Percentiles rank a stretch among this genome's conserved stretches.
Conservation (phyloP, 1,139 yeast species). For the Lodderomyces metapsilosis region DNA sequence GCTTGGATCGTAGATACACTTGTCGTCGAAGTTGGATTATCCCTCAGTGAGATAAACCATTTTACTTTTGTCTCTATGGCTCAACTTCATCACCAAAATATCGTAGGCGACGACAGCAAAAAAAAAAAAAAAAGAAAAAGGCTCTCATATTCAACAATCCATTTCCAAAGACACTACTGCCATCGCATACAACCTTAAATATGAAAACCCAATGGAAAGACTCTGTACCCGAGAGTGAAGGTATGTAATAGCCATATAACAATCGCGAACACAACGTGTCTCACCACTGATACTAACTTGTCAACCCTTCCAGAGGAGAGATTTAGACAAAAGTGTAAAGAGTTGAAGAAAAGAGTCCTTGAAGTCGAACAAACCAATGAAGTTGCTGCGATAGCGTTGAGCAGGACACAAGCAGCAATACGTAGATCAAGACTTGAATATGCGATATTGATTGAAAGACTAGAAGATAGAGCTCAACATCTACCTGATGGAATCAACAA, state of each 20-base stretch:
- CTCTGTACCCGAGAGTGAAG: constrained; percentile 41
- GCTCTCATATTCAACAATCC: not conserved
- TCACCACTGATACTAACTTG: constrained; percentile 1
- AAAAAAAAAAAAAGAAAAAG: constrained; percentile 1
- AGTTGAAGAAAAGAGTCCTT: constrained; percentile 66
- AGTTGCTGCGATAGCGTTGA: constrained; percentile 70
- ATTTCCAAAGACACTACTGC: constrained; percentile 2
- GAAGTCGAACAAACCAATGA: constrained; percentile 83
- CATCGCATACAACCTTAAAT: not conserved
- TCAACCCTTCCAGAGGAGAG: constrained; percentile 28
- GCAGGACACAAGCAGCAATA: constrained; percentile 74
- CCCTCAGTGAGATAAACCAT: too few species aligned
- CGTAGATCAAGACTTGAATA: constrained; percentile 82
- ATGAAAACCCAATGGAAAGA: constrained; percentile 24
- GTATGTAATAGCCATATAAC: constrained; percentile 35
- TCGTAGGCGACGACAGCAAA: too few species aligned
- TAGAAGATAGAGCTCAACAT: constrained; percentile 56
- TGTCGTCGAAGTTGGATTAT: too few species aligned
- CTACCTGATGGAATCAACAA: constrained; percentile 32
- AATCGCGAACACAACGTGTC: not conserved
- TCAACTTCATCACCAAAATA: too few species aligned
- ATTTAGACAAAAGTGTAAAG: constrained; percentile 63
- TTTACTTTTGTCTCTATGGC: too few species aligned
- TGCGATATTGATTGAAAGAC: constrained; percentile 71
- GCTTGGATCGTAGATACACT: too few species aligned